Percentiles rank a stretch among this genome's conserved stretches.
These are phyloP conservation scores for Skeletonema costatum DNA, from an alignment of 108 stramenopile species.

Conservation along the genomic window DNA sequence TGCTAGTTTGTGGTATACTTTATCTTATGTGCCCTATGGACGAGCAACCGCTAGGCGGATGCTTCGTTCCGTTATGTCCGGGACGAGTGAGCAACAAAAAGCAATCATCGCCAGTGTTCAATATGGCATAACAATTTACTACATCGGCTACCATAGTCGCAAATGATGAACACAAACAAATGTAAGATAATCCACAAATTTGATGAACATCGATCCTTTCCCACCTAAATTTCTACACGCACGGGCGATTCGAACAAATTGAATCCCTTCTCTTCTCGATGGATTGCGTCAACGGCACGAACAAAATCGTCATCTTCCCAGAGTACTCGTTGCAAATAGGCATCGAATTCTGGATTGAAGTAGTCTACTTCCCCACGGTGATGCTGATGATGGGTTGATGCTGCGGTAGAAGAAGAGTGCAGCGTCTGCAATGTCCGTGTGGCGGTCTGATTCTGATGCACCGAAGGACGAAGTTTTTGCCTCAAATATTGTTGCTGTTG, in stretches of 20 bases:
- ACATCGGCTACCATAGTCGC: background rate
- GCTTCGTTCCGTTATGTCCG: constrained; percentile 13
- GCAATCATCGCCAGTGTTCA: background rate
- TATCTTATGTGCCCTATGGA: constrained; percentile 86
- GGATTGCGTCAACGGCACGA: background rate
- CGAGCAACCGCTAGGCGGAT: constrained; percentile 48
- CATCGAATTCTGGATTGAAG: background rate
- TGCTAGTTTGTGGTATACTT: constrained; percentile 78
- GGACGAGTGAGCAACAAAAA: constrained; percentile 9
- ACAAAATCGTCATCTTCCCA: background rate
- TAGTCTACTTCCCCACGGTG: background rate
- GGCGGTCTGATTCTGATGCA: background rate
- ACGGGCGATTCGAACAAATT: background rate
- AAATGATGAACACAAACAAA: background rate
- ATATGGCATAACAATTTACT: background rate
- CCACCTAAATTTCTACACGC: too few relatives aligned
- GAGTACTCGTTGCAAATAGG: background rate
- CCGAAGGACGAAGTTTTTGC: background rate
- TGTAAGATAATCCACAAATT: background rate
- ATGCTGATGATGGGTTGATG: background rate
- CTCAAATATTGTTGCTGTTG: background rate
- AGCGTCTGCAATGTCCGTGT: background rate
- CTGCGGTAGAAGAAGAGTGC: background rate
- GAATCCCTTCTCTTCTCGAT: background rate
- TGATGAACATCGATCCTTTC: too few relatives aligned